Evolutionary conservation across 169 alveolate genomes (phyloP).

Genomic region (Toxoplasma gondii): DNA sequence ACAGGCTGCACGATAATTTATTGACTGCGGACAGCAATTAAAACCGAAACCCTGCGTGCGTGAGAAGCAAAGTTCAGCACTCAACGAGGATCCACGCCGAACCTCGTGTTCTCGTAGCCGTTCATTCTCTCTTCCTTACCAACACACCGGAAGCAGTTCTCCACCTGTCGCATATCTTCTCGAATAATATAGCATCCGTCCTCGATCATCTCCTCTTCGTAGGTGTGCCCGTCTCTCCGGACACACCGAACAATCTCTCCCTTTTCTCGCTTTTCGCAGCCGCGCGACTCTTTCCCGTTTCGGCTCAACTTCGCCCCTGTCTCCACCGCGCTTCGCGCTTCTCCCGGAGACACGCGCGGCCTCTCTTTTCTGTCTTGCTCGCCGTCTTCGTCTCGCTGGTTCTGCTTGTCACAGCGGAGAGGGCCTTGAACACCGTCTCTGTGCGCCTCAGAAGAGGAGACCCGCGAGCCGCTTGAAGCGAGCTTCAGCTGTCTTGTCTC

Average conservation of each 20-base stretch:
- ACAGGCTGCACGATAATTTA: too few species aligned
- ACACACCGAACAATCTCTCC: neutral
- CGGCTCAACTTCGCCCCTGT: too few species aligned
- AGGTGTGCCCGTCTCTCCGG: neutral
- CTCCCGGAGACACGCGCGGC: neutral
- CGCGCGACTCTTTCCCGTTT: neutral
- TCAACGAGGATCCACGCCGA: too few species aligned
- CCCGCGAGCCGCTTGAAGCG: neutral
- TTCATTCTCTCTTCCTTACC: neutral
- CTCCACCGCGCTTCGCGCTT: neutral
- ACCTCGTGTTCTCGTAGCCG: too few species aligned
- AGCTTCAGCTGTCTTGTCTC: neutral
- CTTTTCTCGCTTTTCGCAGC: neutral
- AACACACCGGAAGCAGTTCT: neutral
- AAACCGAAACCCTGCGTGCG: too few species aligned
- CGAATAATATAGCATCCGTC: neutral
- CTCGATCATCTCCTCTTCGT: neutral
- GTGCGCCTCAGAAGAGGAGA: neutral
- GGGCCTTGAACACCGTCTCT: too few species aligned
- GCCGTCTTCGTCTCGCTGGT: too few species aligned
- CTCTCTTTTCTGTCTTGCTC: too few species aligned
- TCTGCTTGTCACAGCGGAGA: too few species aligned
- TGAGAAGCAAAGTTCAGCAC: too few species aligned
- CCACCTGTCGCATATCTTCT: slow-evolving; percentile 17
- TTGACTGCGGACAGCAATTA: too few species aligned